Evolutionary conservation across 768 basidiomycete genomes (phyloP), one percentile per base, ranked within the genome.

Genomic region (Myochromella boudieri): DNA sequence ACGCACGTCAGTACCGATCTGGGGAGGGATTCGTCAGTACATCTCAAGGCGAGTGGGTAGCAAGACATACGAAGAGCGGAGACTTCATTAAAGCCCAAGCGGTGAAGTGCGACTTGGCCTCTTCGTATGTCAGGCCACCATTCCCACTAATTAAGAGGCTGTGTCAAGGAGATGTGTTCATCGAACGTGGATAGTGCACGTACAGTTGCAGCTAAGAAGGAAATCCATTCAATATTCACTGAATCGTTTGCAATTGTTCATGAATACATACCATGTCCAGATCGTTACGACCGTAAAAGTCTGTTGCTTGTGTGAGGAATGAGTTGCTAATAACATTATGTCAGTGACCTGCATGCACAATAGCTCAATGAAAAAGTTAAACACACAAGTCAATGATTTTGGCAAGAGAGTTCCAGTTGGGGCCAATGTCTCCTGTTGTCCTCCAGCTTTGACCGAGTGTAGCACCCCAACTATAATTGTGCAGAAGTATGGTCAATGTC

Each of bases 31-130:
- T 39, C n/a, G 22, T 33, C 14, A 33, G 28, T 4, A 22, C 20
- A 50, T 44, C 21, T 26, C 15, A 40, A 28, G 37, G 25, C 45
- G 4, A 14, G 26, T 46, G 48, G 11, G 29, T 28, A 36, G 9
- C 17, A 29, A 9, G 4, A 59, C 63, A 26, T 25, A 72, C 68
- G 47, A 86, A 59, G 18, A 87, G 71, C 2, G 84, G 84, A 0
- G 66, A 68, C 56, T 84, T 85, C 79, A 83, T 77, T 33, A 87
- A 62, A 12, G 83, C 83, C 84, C 84, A 87, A 3, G 82, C 82
- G 0, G 82, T 84, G 60, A 85, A 86, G 56, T 87, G 84, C 1
- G 82, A 77, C 62, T 85, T 85, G 7, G 75, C 61, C 63, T 86
- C 84, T 3, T 85, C 83, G 57, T 68, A 75, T 0, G 79, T 74